Conservation (phyloP, 83 land plant species). For the Picea engelmannii region DNA sequence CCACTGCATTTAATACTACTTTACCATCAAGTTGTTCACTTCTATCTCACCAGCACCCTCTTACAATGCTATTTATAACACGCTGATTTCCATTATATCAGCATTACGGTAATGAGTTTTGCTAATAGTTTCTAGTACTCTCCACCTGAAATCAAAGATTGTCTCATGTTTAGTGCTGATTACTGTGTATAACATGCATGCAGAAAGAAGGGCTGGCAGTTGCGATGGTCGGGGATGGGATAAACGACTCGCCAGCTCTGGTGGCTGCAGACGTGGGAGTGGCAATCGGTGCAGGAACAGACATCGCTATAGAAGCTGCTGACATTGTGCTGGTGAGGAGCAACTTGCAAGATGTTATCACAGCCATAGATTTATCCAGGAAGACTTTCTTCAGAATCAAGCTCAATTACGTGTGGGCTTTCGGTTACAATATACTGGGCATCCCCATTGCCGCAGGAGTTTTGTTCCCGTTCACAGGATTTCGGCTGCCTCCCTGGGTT, state of each 20-base stretch:
- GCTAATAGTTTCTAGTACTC: too few relatives aligned
- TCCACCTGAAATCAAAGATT: too few relatives aligned
- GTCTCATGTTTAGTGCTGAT: too few relatives aligned
- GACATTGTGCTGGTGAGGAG: constrained; percentile 78
- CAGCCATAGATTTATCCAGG: constrained; percentile 63
- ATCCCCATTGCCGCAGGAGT: constrained; percentile 77
- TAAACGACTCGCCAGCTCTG: constrained; percentile 76
- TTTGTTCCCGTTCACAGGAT: constrained; percentile 51
- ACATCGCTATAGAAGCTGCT: constrained; percentile 71
- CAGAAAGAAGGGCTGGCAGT: constrained; percentile 18
- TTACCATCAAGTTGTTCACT: too few relatives aligned
- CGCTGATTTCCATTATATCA: too few relatives aligned
- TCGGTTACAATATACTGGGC: constrained; percentile 64
- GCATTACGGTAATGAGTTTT: too few relatives aligned
- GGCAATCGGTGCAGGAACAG: constrained; percentile 76
- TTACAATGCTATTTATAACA: too few relatives aligned
- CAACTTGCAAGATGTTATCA: constrained; percentile 71
- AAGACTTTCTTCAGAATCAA: constrained; percentile 57
- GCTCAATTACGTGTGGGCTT: constrained; percentile 71
- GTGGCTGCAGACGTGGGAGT: constrained; percentile 72
- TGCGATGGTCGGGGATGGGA: constrained; percentile 84
- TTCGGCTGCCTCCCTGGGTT: constrained; percentile 77
- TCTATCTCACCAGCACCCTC: too few relatives aligned
- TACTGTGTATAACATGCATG: too few relatives aligned
- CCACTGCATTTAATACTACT: too few relatives aligned